Evolutionary conservation across 164 flowering plant species (phyloP).

Genomic region (Cinnamomum micranthum): DNA sequence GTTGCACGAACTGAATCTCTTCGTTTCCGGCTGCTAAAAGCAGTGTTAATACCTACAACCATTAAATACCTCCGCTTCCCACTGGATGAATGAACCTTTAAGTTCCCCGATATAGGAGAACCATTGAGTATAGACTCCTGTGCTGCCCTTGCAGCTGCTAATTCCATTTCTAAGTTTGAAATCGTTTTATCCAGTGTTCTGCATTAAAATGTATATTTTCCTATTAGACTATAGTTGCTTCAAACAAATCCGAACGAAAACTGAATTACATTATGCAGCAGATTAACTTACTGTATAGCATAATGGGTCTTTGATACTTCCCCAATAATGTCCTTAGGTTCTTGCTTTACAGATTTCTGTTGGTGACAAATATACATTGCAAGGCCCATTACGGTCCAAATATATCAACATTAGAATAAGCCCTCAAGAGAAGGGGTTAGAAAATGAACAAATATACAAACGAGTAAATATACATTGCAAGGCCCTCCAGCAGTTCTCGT

Average conservation of each 20-base stretch:
- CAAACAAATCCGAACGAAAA: not conserved
- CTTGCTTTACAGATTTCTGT: conserved; percentile 40
- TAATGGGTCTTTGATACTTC: conserved; percentile 71
- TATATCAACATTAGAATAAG: not conserved
- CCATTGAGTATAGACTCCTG: conserved; percentile 81
- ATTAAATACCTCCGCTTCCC: conserved; percentile 65
- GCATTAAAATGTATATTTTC: conserved; percentile 18
- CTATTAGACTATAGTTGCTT: not conserved
- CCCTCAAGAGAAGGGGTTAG: not conserved
- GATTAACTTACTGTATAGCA: conserved; percentile 72
- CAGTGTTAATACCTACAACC: conserved; percentile 94
- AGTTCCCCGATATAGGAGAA: conserved; percentile 58
- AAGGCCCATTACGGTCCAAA: not conserved
- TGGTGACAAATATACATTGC: conserved; percentile 2
- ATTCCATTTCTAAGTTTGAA: conserved; percentile 91
- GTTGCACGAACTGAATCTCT: conserved; percentile 97
- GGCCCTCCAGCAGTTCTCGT: not conserved
- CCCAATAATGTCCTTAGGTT: conserved; percentile 47
- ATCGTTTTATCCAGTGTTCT: conserved; percentile 89
- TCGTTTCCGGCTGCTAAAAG: conserved; percentile 95
- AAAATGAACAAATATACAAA: not conserved
- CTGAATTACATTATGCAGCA: conserved; percentile 1
- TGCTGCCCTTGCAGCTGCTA: conserved; percentile 90
- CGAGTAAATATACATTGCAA: too few relatives aligned
- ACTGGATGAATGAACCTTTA: conserved; percentile 33